phyloP scores from a whole-genome alignment of 2,329 filamentous ascomycete genomes.

The Ophiocordyceps robertsii region DNA sequence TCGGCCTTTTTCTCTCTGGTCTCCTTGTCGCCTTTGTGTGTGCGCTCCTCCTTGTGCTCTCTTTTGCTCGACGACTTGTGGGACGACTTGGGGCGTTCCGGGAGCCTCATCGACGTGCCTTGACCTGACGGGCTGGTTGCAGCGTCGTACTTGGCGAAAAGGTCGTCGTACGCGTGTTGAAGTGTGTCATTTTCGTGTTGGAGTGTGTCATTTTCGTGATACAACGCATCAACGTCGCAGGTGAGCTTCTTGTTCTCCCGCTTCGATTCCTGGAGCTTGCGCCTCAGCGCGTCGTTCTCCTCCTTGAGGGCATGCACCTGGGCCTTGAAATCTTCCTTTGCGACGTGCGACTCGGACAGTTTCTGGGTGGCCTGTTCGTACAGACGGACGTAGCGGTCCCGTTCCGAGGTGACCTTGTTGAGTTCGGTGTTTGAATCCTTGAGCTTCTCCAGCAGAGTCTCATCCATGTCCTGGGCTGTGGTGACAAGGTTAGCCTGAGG shows the following conservation, averaged over 20 bases:
- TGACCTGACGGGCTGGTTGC: not conserved
- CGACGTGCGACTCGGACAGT: slow-evolving; percentile 12
- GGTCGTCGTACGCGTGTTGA: slow-evolving; percentile 14
- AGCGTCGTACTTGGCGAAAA: slow-evolving; percentile 12
- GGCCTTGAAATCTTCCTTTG: slow-evolving; percentile 7
- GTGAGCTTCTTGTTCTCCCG: slow-evolving; percentile 12
- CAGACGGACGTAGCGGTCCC: slow-evolving; percentile 12
- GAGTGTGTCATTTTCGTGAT: slow-evolving; percentile 11
- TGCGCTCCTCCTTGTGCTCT: slow-evolving; percentile 11
- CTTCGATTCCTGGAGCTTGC: slow-evolving; percentile 12
- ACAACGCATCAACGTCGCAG: slow-evolving; percentile 3
- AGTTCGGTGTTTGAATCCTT: slow-evolving; percentile 10
- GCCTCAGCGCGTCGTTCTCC: slow-evolving; percentile 4
- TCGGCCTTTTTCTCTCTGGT: slow-evolving; percentile 15
- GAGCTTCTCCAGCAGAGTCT: slow-evolving; percentile 8
- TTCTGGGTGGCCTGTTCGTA: slow-evolving; percentile 16
- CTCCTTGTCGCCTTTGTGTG: slow-evolving; percentile 9
- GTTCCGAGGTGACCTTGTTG: slow-evolving; percentile 10
- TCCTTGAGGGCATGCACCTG: slow-evolving; percentile 7
- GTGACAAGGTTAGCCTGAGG: slow-evolving; percentile 1
- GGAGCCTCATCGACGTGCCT: slow-evolving; percentile 4
- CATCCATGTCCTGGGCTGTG: slow-evolving; percentile 3
- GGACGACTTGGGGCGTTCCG: slow-evolving; percentile 13
- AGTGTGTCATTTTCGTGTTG: slow-evolving; percentile 14
- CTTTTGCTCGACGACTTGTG: not conserved